These are phyloP conservation scores for Cucurbita maxima DNA, from an alignment of 306 rosid species.

Conservation along the genomic window DNA sequence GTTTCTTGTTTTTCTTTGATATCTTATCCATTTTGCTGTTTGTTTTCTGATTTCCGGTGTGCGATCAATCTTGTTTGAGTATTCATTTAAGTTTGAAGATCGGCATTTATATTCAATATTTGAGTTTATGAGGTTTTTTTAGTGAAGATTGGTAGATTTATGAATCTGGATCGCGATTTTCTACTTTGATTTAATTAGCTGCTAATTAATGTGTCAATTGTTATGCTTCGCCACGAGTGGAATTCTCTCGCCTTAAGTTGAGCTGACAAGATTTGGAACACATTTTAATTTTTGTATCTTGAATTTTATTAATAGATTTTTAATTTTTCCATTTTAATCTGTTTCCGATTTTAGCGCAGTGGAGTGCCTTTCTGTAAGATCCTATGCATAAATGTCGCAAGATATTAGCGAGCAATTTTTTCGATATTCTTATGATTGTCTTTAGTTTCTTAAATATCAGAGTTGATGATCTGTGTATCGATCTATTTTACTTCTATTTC, in stretches of 20 bases:
- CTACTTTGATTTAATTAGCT: neutral
- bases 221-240: neutral
- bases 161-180: constrained; percentile 4
- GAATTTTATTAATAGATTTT: neutral
- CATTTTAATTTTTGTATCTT: neutral
- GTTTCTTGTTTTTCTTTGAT: neutral
- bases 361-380: neutral
- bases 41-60: neutral
- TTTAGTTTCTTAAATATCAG: neutral
- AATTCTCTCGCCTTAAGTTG: neutral
- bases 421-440: neutral
- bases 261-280: neutral
- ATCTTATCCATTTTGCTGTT: neutral
- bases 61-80: neutral
- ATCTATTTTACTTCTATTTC: neutral
- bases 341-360: neutral
- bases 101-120: neutral
- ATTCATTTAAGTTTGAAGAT: neutral
- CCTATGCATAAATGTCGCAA: neutral
- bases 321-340: neutral
- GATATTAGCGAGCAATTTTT: neutral
- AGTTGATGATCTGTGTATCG: neutral
- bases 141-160: neutral
- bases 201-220: neutral
- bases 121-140: neutral